These are phyloP conservation scores for Lodderomyces oxycetoniae DNA, from an alignment of 1,139 yeast species.

Conservation along the genomic window DNA sequence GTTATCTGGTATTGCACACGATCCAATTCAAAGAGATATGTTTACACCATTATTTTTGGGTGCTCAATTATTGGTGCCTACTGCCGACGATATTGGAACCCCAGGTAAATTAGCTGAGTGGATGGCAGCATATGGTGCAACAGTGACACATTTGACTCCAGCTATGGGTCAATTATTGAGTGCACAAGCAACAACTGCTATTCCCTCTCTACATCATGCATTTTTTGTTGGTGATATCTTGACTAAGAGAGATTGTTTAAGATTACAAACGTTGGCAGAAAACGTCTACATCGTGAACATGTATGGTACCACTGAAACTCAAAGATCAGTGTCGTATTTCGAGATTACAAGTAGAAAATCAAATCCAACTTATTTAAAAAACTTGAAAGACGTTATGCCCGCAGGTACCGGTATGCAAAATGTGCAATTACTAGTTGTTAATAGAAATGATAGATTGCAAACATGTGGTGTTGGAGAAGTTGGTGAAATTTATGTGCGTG, in stretches of 20 bases:
- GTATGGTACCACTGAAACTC: slow-evolving; percentile 99
- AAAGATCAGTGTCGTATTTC: slow-evolving; percentile 92
- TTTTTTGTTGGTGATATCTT: slow-evolving; percentile 97
- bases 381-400: slow-evolving; percentile 93
- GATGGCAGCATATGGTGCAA: slow-evolving; percentile 89
- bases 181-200: slow-evolving; percentile 91
- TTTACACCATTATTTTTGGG: slow-evolving; percentile 96
- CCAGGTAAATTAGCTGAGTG: slow-evolving; percentile 97
- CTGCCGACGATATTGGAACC: slow-evolving; percentile 96
- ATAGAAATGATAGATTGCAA: slow-evolving; percentile 79
- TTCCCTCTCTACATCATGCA: slow-evolving; percentile 87
- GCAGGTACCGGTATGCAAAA: slow-evolving; percentile 97
- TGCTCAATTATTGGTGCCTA: slow-evolving; percentile 87
- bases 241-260: slow-evolving; percentile 92
- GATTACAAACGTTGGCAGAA: slow-evolving; percentile 86
- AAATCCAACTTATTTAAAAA: slow-evolving; percentile 71
- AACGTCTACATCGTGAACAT: slow-evolving; percentile 90
- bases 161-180: slow-evolving; percentile 98
- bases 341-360: slow-evolving; percentile 71
- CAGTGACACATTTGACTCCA: slow-evolving; percentile 96
- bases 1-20: slow-evolving; percentile 98
- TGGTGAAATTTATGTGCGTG: slow-evolving; percentile 97
- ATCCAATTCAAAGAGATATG: slow-evolving; percentile 98
- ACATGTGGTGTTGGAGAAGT: slow-evolving; percentile 98
- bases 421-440: slow-evolving; percentile 90